Evolutionary conservation across 345 rosid species (phyloP).

Genomic region (Hibiscus mutabilis): DNA sequence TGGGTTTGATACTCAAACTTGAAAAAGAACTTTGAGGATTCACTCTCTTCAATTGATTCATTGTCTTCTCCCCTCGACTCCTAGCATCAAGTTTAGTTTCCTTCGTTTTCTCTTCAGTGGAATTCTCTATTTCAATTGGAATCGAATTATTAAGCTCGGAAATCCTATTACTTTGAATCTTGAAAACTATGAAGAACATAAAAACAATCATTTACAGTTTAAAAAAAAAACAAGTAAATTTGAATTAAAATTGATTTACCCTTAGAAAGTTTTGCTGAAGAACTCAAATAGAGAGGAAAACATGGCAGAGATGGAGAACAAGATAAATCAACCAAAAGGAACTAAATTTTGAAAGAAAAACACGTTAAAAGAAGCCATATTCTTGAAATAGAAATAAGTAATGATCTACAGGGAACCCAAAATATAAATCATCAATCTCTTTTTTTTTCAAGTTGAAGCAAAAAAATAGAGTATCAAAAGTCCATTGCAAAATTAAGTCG

Average conservation of each 20-base stretch:
- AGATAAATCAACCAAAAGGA: constrained; percentile 28
- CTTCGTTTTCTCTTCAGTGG: constrained; percentile 11
- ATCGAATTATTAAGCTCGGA: constrained; percentile 19
- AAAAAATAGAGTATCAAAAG: constrained; percentile 27
- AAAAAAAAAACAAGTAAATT: neutral
- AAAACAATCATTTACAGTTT: neutral
- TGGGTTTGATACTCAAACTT: constrained; percentile 68
- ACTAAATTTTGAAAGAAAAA: constrained; percentile 26
- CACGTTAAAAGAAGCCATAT: constrained; percentile 27
- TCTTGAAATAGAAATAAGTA: constrained; percentile 21
- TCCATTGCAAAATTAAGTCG: too few species aligned
- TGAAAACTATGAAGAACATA: neutral
- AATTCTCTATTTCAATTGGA: constrained; percentile 15
- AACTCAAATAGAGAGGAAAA: constrained; percentile 35
- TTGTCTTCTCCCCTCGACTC: constrained; percentile 11
- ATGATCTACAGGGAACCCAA: constrained; percentile 18
- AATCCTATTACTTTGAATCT: constrained; percentile 15
- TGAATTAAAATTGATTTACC: constrained; percentile 24
- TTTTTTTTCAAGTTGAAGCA: constrained; percentile 34
- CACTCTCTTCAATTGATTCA: constrained; percentile 14
- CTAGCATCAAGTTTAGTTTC: constrained; percentile 9
- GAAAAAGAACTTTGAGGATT: constrained; percentile 42
- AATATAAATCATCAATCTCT: constrained; percentile 27
- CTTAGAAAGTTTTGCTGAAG: constrained; percentile 23
- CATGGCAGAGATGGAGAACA: constrained; percentile 38